Conservation (phyloP, 306 rosid species). For the Chamaecrista fasciculata region DNA sequence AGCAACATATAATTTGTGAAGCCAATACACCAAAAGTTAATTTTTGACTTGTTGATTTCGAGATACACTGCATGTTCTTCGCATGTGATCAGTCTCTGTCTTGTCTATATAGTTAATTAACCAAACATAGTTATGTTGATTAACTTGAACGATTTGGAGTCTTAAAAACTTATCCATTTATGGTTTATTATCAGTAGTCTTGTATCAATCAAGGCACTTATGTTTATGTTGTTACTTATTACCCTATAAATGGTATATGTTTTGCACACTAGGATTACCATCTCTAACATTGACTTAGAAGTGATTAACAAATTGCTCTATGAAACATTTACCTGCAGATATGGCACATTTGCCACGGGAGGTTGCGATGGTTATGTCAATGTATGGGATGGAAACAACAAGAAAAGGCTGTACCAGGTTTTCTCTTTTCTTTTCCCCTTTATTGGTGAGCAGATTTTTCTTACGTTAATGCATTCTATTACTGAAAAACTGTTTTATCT, state of each 20-base stretch:
- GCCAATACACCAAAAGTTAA: neutral
- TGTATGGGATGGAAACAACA: conserved; percentile 96
- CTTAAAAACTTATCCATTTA: neutral
- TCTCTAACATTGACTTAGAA: neutral
- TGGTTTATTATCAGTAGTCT: neutral
- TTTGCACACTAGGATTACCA: neutral
- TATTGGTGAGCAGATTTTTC: neutral
- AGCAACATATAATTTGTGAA: neutral
- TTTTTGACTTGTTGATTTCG: neutral
- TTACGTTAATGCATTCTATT: neutral
- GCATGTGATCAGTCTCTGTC: neutral
- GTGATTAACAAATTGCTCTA: conserved; percentile 5
- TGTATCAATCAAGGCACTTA: neutral
- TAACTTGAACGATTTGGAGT: neutral
- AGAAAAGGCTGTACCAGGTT: conserved; percentile 94
- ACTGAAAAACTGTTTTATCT: conserved; percentile 29
- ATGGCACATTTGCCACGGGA: conserved; percentile 96
- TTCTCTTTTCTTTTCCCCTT: neutral
- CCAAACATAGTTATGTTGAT: neutral
- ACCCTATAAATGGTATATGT: neutral
- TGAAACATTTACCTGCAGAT: conserved; percentile 50
- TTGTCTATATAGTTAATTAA: neutral
- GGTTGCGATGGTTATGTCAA: conserved; percentile 94
- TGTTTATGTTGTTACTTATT: neutral
- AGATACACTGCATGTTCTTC: neutral